These are phyloP conservation scores for Solanum virginianum DNA, from an alignment of 257 asterid genomes.

Conservation along the genomic window DNA sequence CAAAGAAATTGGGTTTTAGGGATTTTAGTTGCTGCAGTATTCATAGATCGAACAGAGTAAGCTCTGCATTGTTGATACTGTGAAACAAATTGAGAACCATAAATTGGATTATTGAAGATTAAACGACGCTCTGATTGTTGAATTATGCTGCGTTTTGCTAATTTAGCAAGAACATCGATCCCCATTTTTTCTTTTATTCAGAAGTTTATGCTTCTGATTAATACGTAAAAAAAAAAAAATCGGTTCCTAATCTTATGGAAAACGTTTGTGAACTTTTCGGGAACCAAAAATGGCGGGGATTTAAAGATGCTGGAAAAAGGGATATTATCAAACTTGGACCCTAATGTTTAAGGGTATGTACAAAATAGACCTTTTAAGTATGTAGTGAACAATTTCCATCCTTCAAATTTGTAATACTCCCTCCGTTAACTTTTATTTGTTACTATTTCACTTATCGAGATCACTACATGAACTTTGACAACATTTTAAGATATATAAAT, in stretches of 20 bases:
- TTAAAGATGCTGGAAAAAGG: not conserved
- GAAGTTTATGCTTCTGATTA: not conserved
- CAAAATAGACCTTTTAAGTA: not conserved
- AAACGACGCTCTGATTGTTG: slow-evolving; percentile 12
- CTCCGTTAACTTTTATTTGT: too few relatives aligned
- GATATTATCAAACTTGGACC: not conserved
- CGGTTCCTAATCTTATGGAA: slow-evolving; percentile 3
- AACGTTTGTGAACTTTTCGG: not conserved
- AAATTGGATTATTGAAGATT: not conserved
- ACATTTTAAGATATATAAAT: too few relatives aligned
- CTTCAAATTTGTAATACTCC: not conserved
- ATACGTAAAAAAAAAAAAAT: too few relatives aligned
- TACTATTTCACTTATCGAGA: too few relatives aligned
- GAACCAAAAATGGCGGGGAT: not conserved
- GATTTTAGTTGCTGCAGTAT: slow-evolving; percentile 8
- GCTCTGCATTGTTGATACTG: not conserved
- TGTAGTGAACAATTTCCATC: not conserved
- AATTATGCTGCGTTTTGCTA: slow-evolving; percentile 15
- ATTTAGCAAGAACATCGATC: slow-evolving; percentile 14
- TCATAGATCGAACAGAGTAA: not conserved
- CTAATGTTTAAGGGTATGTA: not conserved
- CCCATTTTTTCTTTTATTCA: slow-evolving; percentile 9
- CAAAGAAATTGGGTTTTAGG: slow-evolving; percentile 7
- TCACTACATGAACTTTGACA: too few relatives aligned
- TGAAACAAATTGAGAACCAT: not conserved